A percentile compares a stretch with the other conserved stretches of the same genome.
These are phyloP conservation scores for Boechera divaricarpa DNA, from an alignment of 345 rosid genomes.

Conservation along the genomic window DNA sequence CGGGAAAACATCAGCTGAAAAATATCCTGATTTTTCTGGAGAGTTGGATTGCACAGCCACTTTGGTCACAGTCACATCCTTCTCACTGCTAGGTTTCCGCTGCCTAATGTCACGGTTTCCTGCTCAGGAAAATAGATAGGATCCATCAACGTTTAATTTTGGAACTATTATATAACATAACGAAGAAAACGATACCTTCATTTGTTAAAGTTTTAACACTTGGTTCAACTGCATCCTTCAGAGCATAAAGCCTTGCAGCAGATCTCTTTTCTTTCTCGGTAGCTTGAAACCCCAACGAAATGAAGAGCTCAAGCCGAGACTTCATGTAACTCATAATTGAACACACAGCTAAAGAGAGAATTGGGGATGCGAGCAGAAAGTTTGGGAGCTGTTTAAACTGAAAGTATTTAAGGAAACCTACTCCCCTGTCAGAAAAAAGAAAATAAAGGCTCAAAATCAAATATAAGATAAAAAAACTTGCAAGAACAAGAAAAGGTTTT, in stretches of 20 bases:
- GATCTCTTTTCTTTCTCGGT: constrained; percentile 52
- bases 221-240: constrained; percentile 33
- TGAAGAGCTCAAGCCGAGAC: constrained; percentile 54
- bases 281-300: constrained; percentile 73
- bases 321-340: constrained; percentile 63
- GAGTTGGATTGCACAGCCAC: constrained; percentile 38
- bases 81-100: constrained; percentile 55
- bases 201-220: constrained; percentile 26
- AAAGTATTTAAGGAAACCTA: constrained; percentile 90
- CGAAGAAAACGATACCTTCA: constrained; percentile 6
- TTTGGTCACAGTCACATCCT: constrained; percentile 32
- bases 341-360: constrained; percentile 71
- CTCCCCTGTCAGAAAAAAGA: constrained; percentile 64
- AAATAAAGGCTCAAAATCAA: constrained; percentile 12
- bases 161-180: neutral
- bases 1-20: constrained; percentile 63
- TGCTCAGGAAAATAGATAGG: constrained; percentile 29
- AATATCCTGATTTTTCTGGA: constrained; percentile 47
- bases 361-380: constrained; percentile 94
- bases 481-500: constrained; percentile 18
- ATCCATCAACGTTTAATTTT: constrained; percentile 1
- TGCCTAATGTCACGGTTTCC: constrained; percentile 55
- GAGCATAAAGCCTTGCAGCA: constrained; percentile 45
- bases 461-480: neutral
- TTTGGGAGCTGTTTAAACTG: constrained; percentile 87